Evolutionary conservation across 116 monocot species (phyloP).

Genomic region (Trichopus zeylanicus): DNA sequence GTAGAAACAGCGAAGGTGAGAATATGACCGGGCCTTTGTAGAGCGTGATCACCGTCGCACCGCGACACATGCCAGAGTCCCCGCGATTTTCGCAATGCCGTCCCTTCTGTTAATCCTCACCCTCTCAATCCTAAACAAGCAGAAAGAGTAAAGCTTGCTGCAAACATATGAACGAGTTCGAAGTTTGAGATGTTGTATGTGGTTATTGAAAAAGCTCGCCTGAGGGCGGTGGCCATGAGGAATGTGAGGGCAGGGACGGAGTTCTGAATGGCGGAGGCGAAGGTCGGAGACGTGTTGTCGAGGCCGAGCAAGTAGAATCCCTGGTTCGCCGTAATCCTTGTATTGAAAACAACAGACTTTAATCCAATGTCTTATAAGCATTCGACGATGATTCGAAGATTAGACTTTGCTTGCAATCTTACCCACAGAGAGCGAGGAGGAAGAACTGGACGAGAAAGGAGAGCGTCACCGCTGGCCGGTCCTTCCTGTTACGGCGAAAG

Average conservation of each 20-base stretch:
- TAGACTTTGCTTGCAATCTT: no score
- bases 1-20: conserved; percentile 23
- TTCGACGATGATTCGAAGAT: background rate
- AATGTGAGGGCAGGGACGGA: conserved; percentile 97
- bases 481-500: conserved; percentile 55
- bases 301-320: conserved; percentile 92
- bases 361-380: no score
- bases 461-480: conserved; percentile 58
- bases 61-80: conserved; percentile 78
- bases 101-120: conserved; percentile 63
- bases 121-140: conserved; percentile 58
- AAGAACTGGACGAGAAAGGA: conserved; percentile 80
- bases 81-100: conserved; percentile 65
- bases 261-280: conserved; percentile 97
- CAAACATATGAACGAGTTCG: no score
- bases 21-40: conserved; percentile 87
- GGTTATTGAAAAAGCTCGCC: conserved; percentile 39
- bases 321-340: conserved; percentile 96
- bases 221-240: conserved; percentile 81
- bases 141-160: no score
- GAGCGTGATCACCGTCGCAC: conserved; percentile 83
- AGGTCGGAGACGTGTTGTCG: conserved; percentile 89
- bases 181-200: background rate
- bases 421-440: conserved; percentile 85
- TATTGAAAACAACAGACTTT: background rate